Evolutionary conservation across 768 basidiomycete species (phyloP).

Genomic region (Lyophyllum decastes): DNA sequence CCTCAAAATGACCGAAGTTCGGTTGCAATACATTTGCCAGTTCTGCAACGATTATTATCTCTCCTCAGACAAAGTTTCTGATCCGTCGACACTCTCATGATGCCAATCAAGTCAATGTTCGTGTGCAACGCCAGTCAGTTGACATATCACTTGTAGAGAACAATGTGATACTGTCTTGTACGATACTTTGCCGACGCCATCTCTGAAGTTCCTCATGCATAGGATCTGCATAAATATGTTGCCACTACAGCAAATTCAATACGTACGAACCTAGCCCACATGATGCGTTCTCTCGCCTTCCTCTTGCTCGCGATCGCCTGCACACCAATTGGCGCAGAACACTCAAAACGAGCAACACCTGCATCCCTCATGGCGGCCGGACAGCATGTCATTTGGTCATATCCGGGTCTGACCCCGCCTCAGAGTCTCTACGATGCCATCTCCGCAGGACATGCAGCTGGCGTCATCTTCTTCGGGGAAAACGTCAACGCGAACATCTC

Average conservation of each 20-base stretch:
- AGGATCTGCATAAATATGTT: neutral
- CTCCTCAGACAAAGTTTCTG: neutral
- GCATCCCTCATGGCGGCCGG: conserved; percentile 12
- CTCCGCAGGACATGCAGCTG: conserved; percentile 13
- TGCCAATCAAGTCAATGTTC: neutral
- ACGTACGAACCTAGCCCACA: neutral
- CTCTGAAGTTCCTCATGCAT: neutral
- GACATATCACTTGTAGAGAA: neutral
- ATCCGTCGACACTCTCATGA: neutral
- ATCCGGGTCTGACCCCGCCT: conserved; percentile 14
- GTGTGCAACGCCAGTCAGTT: neutral
- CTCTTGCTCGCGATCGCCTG: conserved; percentile 1
- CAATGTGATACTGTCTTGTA: neutral
- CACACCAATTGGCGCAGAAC: neutral
- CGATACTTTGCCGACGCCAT: neutral
- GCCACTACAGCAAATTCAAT: neutral
- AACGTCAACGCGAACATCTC: conserved; percentile 13
- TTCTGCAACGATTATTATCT: neutral
- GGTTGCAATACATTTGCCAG: too few species aligned
- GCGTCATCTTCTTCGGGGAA: conserved; percentile 16
- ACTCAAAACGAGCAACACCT: conserved; percentile 9
- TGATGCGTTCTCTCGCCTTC: neutral
- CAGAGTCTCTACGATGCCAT: conserved; percentile 12
- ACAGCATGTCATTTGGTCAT: conserved; percentile 16
- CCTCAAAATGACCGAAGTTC: too few species aligned